Conservation (phyloP, 257 asterid genomes). For the Solanum raphanifolium region DNA sequence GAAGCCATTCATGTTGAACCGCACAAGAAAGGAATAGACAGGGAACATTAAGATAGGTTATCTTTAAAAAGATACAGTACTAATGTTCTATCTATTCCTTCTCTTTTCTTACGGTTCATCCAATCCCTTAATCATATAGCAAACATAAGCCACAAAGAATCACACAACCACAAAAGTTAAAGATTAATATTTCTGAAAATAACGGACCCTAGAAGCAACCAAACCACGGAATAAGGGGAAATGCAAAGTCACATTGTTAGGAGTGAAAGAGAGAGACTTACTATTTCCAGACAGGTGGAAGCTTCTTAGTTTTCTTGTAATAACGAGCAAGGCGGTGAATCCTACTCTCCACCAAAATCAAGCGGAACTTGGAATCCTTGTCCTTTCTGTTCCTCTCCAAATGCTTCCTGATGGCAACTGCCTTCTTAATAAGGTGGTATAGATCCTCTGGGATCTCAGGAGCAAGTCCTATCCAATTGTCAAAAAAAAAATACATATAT, state of each 20-base stretch:
- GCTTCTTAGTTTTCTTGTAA: conserved; percentile 81
- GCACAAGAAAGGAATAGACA: background rate
- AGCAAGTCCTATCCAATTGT: conserved; percentile 43
- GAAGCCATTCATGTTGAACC: background rate
- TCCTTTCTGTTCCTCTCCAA: conserved; percentile 88
- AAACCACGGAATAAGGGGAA: background rate
- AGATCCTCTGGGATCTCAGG: conserved; percentile 85
- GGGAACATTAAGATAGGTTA: background rate
- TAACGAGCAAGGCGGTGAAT: conserved; percentile 64
- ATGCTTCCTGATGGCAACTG: conserved; percentile 57
- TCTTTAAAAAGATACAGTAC: background rate
- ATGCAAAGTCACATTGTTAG: background rate
- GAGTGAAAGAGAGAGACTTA: conserved; percentile 4
- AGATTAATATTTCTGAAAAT: background rate
- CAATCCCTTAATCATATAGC: background rate
- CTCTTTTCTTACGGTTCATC: background rate
- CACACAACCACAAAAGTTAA: background rate
- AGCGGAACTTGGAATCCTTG: conserved; percentile 71
- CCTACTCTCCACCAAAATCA: conserved; percentile 48
- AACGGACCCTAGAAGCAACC: background rate
- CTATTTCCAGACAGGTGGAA: conserved; percentile 35
- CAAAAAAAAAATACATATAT: background rate
- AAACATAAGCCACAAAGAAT: background rate
- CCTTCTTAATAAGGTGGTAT: conserved; percentile 35
- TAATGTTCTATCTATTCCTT: background rate